Base-by-base conservation (phyloP, 768 basidiomycete species). In the Calocera cornea region DNA sequence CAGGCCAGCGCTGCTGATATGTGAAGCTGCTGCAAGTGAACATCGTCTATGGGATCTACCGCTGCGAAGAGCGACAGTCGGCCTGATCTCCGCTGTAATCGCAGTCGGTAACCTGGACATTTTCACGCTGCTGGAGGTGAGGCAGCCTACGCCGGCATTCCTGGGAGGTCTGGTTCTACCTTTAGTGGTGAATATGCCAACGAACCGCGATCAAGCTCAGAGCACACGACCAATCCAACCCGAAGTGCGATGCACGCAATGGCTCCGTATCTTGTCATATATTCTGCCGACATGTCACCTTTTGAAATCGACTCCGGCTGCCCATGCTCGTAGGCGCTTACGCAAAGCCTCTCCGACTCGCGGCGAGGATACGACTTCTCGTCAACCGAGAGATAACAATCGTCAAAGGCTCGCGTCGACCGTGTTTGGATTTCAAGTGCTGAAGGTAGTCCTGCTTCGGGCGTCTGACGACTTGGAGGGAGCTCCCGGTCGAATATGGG, bases 81-180 rank as follows among this genome's bases (percentile, higher is more conserved):
- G 72, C 16, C 75, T 81, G 16, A 36, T 80, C 14, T 71, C 74
- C 22, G 67, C 66, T 1, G 68, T 83, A 1, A 75, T 86, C 1
- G 77, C 83, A 29, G 77, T 87, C 36, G 79, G 76, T 14, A 82
- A 80, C 3, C 79, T 77, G 0, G 84, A 88, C 69, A 76, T 86
- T 10, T 76, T 89, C 24, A 75, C 78, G 0, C 80, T 85, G 70
- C 70, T 92, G 24, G 86, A 85, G 72, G 82, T 81, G 69, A 82
- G 80, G 22, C 72, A 75, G 0, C 81, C 86, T 0, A 83, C 85
- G 0, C 80, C 86, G 69, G 80, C 83, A 44, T 87, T 86, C 72
- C 79, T 90, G n/a, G 79, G 83, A 2, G 83, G 83, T 0, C 75
- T 92, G 11, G 76, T 90, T 11, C 77, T 90, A 8, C 89, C 88